phyloP scores from a whole-genome alignment of 164 flowering plant species.

The Litsea cubeba region DNA sequence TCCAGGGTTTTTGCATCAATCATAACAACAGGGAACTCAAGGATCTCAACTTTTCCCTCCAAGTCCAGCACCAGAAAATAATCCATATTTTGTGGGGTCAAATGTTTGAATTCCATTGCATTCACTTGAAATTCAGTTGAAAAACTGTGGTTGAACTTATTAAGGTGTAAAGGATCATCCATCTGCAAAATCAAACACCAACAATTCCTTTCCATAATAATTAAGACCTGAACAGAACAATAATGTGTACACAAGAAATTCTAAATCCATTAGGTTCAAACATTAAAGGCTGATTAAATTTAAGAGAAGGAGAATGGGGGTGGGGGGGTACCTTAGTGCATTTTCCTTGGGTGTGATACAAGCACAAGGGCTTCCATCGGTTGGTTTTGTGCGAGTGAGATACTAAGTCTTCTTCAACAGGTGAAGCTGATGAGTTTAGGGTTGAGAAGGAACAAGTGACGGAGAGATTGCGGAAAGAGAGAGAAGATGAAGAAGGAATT shows the following conservation, averaged over 20 bases:
- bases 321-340: constrained; percentile 67
- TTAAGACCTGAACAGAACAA: no score
- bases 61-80: constrained; percentile 88
- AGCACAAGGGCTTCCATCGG: constrained; percentile 72
- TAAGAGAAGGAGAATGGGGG: background rate
- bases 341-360: constrained; percentile 73
- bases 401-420: background rate
- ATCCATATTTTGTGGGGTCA: constrained; percentile 50
- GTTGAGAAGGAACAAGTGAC: constrained; percentile 14
- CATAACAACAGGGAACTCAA: constrained; percentile 85
- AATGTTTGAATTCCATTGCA: constrained; percentile 18
- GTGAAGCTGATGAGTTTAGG: constrained; percentile 7
- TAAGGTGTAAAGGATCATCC: constrained; percentile 67
- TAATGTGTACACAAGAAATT: no score
- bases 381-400: background rate
- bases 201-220: no score
- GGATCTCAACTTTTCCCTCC: constrained; percentile 97
- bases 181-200: constrained; percentile 33
- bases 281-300: no score
- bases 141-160: constrained; percentile 67
- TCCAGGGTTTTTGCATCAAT: constrained; percentile 66
- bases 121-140: constrained; percentile 43
- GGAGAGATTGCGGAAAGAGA: background rate
- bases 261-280: no score
- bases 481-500: constrained; percentile 1